phyloP scores from a whole-genome alignment of 2,329 filamentous ascomycete species.

The Diaporthe helianthi region DNA sequence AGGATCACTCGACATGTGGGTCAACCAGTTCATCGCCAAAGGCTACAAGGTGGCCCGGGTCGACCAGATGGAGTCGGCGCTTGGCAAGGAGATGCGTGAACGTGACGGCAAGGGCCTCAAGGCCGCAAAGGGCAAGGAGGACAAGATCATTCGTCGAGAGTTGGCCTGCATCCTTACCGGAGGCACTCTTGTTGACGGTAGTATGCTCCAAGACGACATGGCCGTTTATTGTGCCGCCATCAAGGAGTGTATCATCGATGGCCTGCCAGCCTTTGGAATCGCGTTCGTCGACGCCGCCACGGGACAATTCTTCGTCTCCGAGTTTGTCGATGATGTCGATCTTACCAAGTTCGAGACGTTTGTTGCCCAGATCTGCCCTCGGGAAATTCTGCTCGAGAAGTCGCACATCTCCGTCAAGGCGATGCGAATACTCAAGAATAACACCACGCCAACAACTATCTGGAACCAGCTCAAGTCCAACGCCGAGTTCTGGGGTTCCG shows the following conservation, averaged over 20 bases:
- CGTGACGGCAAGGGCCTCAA: constrained; percentile 70
- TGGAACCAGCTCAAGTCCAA: constrained; percentile 92
- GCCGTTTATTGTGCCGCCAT: constrained; percentile 95
- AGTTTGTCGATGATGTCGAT: constrained; percentile 90
- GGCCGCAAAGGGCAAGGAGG: constrained; percentile 66
- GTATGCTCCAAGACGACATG: constrained; percentile 98
- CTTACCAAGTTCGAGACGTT: constrained; percentile 98
- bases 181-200: constrained; percentile 91
- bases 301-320: constrained; percentile 90
- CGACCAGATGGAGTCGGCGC: constrained; percentile 93
- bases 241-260: constrained; percentile 79
- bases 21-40: constrained; percentile 97
- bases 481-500: constrained; percentile 90
- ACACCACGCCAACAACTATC: constrained; percentile 88
- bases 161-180: constrained; percentile 89
- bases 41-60: constrained; percentile 97
- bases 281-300: constrained; percentile 96
- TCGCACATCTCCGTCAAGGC: constrained; percentile 86
- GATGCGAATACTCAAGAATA: constrained; percentile 93
- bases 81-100: constrained; percentile 99
- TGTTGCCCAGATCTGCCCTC: constrained; percentile 87
- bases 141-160: constrained; percentile 93
- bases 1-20: constrained; percentile 94
- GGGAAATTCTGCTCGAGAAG: constrained; percentile 90
- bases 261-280: constrained; percentile 84